These are phyloP conservation scores for Prillingera fragicola DNA, from an alignment of 1,284 basidiomycete species.

Conservation along the genomic window DNA sequence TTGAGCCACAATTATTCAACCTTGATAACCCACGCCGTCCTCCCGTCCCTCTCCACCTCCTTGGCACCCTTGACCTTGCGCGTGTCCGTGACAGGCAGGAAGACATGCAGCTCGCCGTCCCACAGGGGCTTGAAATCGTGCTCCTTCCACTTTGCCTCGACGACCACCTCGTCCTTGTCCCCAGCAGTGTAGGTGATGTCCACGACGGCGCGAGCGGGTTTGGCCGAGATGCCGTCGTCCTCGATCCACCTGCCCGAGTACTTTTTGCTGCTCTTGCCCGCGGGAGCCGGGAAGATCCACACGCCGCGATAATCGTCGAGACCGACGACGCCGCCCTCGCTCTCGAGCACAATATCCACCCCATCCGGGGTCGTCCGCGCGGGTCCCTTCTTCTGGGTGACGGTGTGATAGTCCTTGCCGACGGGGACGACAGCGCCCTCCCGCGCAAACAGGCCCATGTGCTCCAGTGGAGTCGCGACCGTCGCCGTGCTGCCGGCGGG, in stretches of 20 bases:
- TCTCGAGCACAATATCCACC: conserved; percentile 41
- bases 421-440: conserved; percentile 48
- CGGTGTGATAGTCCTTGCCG: conserved; percentile 45
- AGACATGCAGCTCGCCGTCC: conserved; percentile 39
- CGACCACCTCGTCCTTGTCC: conserved; percentile 27
- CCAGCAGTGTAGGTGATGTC: conserved; percentile 32
- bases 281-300: conserved; percentile 44
- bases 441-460: conserved; percentile 48
- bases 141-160: conserved; percentile 33
- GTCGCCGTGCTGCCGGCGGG: conserved; percentile 31
- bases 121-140: conserved; percentile 46
- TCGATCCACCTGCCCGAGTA: conserved; percentile 45
- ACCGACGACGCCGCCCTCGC: conserved; percentile 44
- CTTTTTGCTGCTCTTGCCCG: neutral
- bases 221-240: conserved; percentile 48
- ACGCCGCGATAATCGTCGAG: conserved; percentile 49
- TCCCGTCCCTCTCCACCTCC: conserved; percentile 17
- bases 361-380: conserved; percentile 43
- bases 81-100: conserved; percentile 43
- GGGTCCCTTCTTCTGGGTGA: conserved; percentile 40
- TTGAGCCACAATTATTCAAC: no score
- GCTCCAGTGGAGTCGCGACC: conserved; percentile 46
- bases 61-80: conserved; percentile 24
- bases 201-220: conserved; percentile 36
- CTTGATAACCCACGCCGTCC: conserved; percentile 7